Evolutionary conservation across 768 basidiomycete genomes (phyloP), one percentile per base, ranked within the genome.

Genomic region (Suillus cothurnatus): DNA sequence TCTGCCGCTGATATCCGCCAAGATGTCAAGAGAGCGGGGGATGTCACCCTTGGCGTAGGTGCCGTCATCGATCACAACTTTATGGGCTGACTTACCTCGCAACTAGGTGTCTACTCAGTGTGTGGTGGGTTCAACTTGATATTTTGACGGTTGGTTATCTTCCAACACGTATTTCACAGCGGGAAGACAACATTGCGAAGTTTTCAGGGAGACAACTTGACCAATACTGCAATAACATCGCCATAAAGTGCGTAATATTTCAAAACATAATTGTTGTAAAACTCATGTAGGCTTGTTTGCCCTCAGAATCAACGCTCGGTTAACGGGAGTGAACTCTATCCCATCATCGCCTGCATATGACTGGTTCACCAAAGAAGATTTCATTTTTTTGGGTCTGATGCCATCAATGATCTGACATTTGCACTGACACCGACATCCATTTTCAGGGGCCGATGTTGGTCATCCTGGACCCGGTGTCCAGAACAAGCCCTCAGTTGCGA

Each of bases 381-480:
- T 77, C 47, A 80, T 80, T 14, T 74, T 80, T 38, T 72, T 80
- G 66, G 75, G 73, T 41, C 11, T 28, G 12, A 62, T 2, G 55
- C 39, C 41, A 41, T 11, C 32, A 15, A 21, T 26, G 11, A 59
- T 55, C 45, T 14, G 1, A 11, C 5, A 7, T 64, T 47, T 14
- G 2, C n/a, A 15, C 9, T 58, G 14, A n/a, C 21, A 36, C 1
- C n/a, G 11, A n/a, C 47, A 32, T 64, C 65, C 19, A 64, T 41
- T 64, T 45, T 8, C 58, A 86, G 85, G 87, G 14, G 84, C 85
- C 6, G 87, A 86, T 69, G 82, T 91, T 0, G 81, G 85, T 12
- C 91, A 93, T 67, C 87, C 90, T 0, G 82, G 82, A 0, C 84
- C 89, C 15, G 87, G 88, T 0, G 67, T 81, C 0, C 69, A 74